Evolutionary conservation across 2,329 filamentous ascomycete species (phyloP).

Genomic region (Talaromyces sp.): DNA sequence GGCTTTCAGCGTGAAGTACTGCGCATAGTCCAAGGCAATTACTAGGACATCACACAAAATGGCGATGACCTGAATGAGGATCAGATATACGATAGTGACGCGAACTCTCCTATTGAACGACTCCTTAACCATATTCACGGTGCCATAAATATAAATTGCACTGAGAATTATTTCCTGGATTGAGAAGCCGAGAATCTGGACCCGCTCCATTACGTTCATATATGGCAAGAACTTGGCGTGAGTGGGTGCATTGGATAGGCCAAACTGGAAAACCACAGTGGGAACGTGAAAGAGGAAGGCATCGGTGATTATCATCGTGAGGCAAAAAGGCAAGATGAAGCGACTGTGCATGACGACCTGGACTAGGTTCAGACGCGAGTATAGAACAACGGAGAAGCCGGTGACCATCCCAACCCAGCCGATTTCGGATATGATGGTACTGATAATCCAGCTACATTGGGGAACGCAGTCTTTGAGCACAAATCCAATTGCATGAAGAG

Average conservation of each 20-base stretch:
- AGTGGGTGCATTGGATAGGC: neutral
- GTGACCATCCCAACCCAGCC: slow-evolving; percentile 38
- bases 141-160: slow-evolving; percentile 44
- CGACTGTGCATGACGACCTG: slow-evolving; percentile 18
- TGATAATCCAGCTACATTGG: slow-evolving; percentile 24
- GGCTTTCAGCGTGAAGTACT: slow-evolving; percentile 8
- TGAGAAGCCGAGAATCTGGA: slow-evolving; percentile 47
- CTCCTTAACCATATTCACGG: slow-evolving; percentile 21
- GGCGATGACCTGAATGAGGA: slow-evolving; percentile 4
- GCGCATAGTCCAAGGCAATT: slow-evolving; percentile 6
- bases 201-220: slow-evolving; percentile 39
- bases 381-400: slow-evolving; percentile 36
- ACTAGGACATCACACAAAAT: slow-evolving; percentile 6
- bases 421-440: slow-evolving; percentile 12
- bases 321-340: slow-evolving; percentile 18
- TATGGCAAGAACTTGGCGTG: slow-evolving; percentile 17
- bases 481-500: slow-evolving; percentile 16
- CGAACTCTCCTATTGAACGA: slow-evolving; percentile 7
- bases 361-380: slow-evolving; percentile 36
- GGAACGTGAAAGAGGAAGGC: slow-evolving; percentile 31
- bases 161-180: slow-evolving; percentile 47
- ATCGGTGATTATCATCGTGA: slow-evolving; percentile 35
- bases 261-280: slow-evolving; percentile 24
- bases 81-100: slow-evolving; percentile 3
- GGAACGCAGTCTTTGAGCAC: slow-evolving; percentile 18